Evolutionary conservation across 2,329 filamentous ascomycete species (phyloP).

Genomic region (Colletotrichum karsti): DNA sequence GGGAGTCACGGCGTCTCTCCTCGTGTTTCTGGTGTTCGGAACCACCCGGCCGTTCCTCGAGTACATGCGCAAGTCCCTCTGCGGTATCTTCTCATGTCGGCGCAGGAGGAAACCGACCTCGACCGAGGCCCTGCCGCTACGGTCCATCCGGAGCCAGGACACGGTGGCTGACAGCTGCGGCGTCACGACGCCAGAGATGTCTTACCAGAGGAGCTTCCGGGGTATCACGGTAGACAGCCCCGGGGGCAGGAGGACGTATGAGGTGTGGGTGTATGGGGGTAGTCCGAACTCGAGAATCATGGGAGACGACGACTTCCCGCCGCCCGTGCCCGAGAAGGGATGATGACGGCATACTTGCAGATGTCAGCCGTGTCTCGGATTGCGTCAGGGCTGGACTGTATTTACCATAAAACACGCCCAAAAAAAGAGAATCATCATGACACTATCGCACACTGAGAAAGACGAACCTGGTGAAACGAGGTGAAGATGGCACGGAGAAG

Average conservation of each 20-base stretch:
- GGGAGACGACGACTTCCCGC: background rate
- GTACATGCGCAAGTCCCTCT: conserved; percentile 21
- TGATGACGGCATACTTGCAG: background rate
- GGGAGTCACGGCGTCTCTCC: conserved; percentile 31
- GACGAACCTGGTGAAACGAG: background rate
- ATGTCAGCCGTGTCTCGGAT: background rate
- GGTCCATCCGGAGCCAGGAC: background rate
- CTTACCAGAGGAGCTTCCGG: background rate
- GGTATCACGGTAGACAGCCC: background rate
- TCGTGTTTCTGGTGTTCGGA: conserved; percentile 34
- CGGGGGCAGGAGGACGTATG: background rate
- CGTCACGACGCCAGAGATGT: background rate
- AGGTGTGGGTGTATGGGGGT: background rate
- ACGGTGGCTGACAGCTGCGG: background rate
- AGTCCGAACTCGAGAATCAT: background rate
- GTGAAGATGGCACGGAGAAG: background rate
- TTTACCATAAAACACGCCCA: background rate
- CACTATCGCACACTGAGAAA: background rate
- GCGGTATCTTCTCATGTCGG: background rate
- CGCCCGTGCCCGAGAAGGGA: background rate
- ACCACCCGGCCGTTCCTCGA: conserved; percentile 32
- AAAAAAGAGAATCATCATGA: background rate
- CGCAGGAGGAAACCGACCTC: background rate
- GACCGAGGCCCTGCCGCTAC: background rate
- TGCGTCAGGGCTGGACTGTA: background rate